These are phyloP conservation scores for Lasiosphaeria ovina DNA, from an alignment of 495 filamentous ascomycete species.

Conservation along the genomic window DNA sequence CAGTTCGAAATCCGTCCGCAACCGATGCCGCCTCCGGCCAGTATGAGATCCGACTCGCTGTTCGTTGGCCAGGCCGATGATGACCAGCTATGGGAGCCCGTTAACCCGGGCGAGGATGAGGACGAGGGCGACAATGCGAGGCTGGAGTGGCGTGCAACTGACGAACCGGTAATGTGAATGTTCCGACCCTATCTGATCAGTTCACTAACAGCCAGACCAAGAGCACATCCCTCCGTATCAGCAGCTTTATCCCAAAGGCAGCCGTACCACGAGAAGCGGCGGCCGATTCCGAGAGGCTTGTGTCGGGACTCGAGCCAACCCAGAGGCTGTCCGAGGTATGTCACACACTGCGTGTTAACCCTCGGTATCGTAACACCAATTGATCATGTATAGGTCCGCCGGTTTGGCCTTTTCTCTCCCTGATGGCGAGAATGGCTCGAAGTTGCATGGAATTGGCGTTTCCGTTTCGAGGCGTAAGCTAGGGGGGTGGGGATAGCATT, in stretches of 20 bases:
- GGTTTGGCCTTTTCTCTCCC: conserved; percentile 50
- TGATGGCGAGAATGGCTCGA: conserved; percentile 24
- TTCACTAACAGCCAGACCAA: conserved; percentile 28
- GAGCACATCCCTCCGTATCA: conserved; percentile 40
- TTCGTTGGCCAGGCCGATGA: conserved; percentile 69
- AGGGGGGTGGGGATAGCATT: neutral
- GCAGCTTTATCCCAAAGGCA: conserved; percentile 31
- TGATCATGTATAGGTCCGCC: conserved; percentile 43
- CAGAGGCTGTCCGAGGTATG: conserved; percentile 62
- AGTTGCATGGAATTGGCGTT: conserved; percentile 41
- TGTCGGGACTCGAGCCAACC: conserved; percentile 58
- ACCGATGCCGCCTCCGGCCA: conserved; percentile 53
- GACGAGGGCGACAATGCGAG: conserved; percentile 62
- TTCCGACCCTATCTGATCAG: neutral
- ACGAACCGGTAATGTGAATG: conserved; percentile 40
- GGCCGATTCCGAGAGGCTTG: conserved; percentile 19
- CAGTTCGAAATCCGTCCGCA: conserved; percentile 38
- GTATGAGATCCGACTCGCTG: conserved; percentile 67
- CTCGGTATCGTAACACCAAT: neutral
- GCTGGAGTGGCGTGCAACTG: conserved; percentile 79
- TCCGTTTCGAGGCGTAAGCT: neutral
- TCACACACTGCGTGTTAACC: neutral
- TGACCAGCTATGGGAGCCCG: conserved; percentile 82
- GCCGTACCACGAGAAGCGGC: conserved; percentile 25
- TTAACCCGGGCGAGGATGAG: conserved; percentile 65